Conservation (phyloP, 345 rosid species). For the Camelina laxa region DNA sequence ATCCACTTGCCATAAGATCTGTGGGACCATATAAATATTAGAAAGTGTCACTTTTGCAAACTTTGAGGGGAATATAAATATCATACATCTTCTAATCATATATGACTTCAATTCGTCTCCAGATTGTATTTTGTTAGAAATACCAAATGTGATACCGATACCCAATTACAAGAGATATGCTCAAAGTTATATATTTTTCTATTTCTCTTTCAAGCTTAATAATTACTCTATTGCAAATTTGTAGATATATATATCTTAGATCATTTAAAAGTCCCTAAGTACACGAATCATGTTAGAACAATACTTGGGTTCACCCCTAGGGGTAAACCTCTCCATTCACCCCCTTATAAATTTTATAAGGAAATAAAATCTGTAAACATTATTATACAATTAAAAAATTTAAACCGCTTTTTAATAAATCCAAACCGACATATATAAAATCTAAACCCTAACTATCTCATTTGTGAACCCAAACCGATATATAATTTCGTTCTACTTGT, state of each 20-base stretch:
- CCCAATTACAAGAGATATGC: slow-evolving; percentile 6
- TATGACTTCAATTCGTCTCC: background rate
- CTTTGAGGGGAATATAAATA: slow-evolving; percentile 46
- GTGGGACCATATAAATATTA: slow-evolving; percentile 49
- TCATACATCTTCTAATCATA: slow-evolving; percentile 34
- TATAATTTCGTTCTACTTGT: no score
- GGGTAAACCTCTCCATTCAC: no score
- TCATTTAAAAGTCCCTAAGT: background rate
- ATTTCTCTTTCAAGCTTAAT: background rate
- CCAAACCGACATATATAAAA: no score
- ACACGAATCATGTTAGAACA: background rate
- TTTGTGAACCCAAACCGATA: no score
- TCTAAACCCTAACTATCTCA: no score
- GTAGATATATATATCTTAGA: background rate
- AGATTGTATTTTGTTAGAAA: background rate
- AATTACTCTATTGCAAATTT: background rate
- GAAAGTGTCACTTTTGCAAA: slow-evolving; percentile 46
- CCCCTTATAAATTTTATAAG: no score
- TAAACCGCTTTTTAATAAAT: no score
- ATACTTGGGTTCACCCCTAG: no score
- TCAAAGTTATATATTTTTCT: background rate
- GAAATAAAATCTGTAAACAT: no score
- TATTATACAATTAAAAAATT: no score
- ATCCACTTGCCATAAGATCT: slow-evolving; percentile 51
- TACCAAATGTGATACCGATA: background rate